phyloP scores from a whole-genome alignment of 192 early-diverging fungal genomes.

The Spizellomyces sp. region DNA sequence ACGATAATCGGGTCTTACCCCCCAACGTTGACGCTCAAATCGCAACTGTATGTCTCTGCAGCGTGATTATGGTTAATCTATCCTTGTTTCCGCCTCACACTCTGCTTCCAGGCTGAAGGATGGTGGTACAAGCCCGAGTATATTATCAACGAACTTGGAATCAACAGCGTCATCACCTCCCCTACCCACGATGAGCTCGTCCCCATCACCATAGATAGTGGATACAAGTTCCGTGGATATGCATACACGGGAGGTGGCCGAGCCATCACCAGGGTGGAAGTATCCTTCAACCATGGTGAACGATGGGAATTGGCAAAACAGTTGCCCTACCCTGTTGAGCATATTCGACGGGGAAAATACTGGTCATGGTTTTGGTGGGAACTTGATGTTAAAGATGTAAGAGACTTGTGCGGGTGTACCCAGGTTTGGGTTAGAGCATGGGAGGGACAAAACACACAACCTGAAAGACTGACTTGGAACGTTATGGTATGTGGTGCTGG shows the following conservation, averaged over 20 bases:
- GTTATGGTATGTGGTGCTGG: slow-evolving; percentile 34
- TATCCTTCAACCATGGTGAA: slow-evolving; percentile 73
- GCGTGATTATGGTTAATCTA: slow-evolving; percentile 16
- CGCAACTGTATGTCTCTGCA: too few relatives aligned
- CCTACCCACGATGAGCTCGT: slow-evolving; percentile 61
- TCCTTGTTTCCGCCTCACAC: slow-evolving; percentile 50
- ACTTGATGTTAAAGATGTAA: slow-evolving; percentile 62
- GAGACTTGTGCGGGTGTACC: slow-evolving; percentile 19
- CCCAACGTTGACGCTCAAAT: slow-evolving; percentile 37
- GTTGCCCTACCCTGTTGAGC: slow-evolving; percentile 35
- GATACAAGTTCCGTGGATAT: slow-evolving; percentile 63
- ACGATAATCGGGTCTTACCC: slow-evolving; percentile 85
- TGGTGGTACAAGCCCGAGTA: slow-evolving; percentile 64
- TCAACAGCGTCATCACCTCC: slow-evolving; percentile 76
- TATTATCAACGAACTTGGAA: slow-evolving; percentile 72
- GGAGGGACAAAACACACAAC: slow-evolving; percentile 64
- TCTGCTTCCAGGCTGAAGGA: slow-evolving; percentile 32
- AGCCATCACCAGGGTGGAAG: slow-evolving; percentile 75
- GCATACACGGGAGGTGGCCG: slow-evolving; percentile 78
- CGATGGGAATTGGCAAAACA: slow-evolving; percentile 70
- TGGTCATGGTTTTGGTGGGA: slow-evolving; percentile 42
- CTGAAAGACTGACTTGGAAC: slow-evolving; percentile 64
- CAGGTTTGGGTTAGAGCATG: slow-evolving; percentile 59
- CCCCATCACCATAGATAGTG: background rate
- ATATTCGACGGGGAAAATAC: background rate